These are phyloP conservation scores for Ajuga reptans DNA, from an alignment of 305 asterid genomes.

Conservation along the genomic window DNA sequence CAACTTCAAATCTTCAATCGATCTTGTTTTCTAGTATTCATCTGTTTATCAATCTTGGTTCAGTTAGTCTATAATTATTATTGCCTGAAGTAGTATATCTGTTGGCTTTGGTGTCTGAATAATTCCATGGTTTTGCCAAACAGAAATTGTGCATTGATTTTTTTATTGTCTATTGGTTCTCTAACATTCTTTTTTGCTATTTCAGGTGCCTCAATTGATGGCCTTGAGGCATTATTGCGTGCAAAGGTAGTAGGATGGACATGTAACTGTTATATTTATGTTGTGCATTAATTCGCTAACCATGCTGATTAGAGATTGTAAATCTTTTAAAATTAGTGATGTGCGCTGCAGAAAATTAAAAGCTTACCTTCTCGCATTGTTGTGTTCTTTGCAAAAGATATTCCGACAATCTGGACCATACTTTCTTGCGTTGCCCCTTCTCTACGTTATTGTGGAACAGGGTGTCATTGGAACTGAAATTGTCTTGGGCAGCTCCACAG, in stretches of 20 bases:
- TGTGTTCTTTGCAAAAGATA: too few species aligned
- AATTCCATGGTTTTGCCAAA: neutral
- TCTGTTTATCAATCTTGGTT: neutral
- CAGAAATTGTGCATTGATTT: constrained; percentile 5
- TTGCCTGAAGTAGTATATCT: too few species aligned
- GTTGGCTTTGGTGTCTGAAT: neutral
- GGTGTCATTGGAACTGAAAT: too few species aligned
- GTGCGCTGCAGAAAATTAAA: too few species aligned
- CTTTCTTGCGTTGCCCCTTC: too few species aligned
- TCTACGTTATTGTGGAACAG: too few species aligned
- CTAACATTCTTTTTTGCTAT: constrained; percentile 22
- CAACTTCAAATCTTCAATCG: neutral
- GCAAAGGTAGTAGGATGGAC: constrained; percentile 56
- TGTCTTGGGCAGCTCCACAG: too few species aligned
- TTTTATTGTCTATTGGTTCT: constrained; percentile 14
- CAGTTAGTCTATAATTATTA: neutral
- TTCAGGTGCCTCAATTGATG: constrained; percentile 79
- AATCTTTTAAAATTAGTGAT: neutral
- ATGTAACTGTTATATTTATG: constrained; percentile 1
- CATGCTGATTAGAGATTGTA: neutral
- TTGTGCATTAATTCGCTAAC: neutral
- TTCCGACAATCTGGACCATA: too few species aligned
- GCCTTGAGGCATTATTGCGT: constrained; percentile 75
- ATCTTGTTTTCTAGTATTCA: neutral
- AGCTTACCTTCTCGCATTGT: too few species aligned